Conservation (phyloP, 805 yeast species). For the Metschnikowia corniflorae region DNA sequence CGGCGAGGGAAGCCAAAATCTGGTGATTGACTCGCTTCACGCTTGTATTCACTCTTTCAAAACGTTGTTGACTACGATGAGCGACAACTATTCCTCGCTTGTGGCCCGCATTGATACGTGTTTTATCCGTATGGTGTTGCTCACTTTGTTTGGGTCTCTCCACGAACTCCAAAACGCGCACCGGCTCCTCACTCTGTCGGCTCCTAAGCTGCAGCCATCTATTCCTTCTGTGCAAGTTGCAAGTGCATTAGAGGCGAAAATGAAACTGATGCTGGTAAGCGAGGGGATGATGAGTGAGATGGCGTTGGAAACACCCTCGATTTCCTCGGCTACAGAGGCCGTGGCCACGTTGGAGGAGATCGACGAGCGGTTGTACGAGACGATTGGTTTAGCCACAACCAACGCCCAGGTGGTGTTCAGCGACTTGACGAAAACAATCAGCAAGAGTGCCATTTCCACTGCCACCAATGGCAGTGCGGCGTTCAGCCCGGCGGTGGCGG, state of each 20-base stretch:
- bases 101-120: slow-evolving; percentile 60
- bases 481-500: slow-evolving; percentile 45
- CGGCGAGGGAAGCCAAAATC: slow-evolving; percentile 27
- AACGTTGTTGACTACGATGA: slow-evolving; percentile 45
- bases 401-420: slow-evolving; percentile 76
- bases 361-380: slow-evolving; percentile 64
- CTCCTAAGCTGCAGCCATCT: not conserved
- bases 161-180: slow-evolving; percentile 68
- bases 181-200: slow-evolving; percentile 28
- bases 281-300: slow-evolving; percentile 10
- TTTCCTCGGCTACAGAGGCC: slow-evolving; percentile 12
- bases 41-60: slow-evolving; percentile 46
- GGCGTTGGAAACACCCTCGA: slow-evolving; percentile 9
- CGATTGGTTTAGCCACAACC: slow-evolving; percentile 57
- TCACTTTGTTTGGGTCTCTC: slow-evolving; percentile 52
- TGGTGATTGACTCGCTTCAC: slow-evolving; percentile 29
- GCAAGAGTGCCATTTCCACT: slow-evolving; percentile 56
- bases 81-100: slow-evolving; percentile 46
- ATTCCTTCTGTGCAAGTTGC: slow-evolving; percentile 5
- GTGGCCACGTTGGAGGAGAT: slow-evolving; percentile 37
- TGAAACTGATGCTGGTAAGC: slow-evolving; percentile 6
- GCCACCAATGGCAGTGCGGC: slow-evolving; percentile 24
- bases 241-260: slow-evolving; percentile 6
- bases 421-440: slow-evolving; percentile 65
- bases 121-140: slow-evolving; percentile 38